Conservation (phyloP, 345 rosid genomes). For the Hibiscus syriacus region DNA sequence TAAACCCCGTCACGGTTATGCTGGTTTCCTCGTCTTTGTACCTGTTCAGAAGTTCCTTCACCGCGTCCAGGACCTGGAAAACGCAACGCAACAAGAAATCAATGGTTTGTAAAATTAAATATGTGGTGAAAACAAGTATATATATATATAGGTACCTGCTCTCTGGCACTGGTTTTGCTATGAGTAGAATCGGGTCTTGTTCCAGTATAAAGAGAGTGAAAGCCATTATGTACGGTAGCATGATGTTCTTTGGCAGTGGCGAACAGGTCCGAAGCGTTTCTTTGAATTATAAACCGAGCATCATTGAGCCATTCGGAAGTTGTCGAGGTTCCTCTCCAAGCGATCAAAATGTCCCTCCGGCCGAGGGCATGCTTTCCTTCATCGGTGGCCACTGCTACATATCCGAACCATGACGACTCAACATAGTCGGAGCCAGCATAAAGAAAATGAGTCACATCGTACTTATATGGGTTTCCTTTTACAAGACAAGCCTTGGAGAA, state of each 20-base stretch:
- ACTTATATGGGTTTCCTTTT: conserved; percentile 33
- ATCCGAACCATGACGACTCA: conserved; percentile 10
- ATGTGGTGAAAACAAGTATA: too few relatives aligned
- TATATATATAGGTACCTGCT: conserved; percentile 20
- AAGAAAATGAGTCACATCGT: conserved; percentile 31
- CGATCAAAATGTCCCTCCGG: conserved; percentile 40
- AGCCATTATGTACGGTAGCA: conserved; percentile 21
- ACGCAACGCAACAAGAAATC: not conserved
- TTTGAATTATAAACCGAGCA: not conserved
- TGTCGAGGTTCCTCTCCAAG: conserved; percentile 39
- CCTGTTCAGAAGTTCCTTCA: conserved; percentile 38
- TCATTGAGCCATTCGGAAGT: conserved; percentile 7
- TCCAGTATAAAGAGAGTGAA: conserved; percentile 28
- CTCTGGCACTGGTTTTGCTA: conserved; percentile 29
- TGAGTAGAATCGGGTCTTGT: conserved; percentile 5
- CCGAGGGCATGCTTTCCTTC: conserved; percentile 33
- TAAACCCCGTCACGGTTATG: conserved; percentile 53
- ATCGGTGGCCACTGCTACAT: conserved; percentile 40
- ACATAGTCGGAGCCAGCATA: conserved; percentile 17
- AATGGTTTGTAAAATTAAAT: not conserved
- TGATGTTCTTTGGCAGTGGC: not conserved
- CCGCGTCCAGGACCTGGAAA: conserved; percentile 27
- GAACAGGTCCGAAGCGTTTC: not conserved
- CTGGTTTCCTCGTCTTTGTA: conserved; percentile 57
- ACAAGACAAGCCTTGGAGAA: conserved; percentile 29